A percentile compares a stretch with the other conserved stretches of the same genome.
These are phyloP conservation scores for Metschnikowia koreensis DNA, from an alignment of 805 yeast species.

Conservation along the genomic window DNA sequence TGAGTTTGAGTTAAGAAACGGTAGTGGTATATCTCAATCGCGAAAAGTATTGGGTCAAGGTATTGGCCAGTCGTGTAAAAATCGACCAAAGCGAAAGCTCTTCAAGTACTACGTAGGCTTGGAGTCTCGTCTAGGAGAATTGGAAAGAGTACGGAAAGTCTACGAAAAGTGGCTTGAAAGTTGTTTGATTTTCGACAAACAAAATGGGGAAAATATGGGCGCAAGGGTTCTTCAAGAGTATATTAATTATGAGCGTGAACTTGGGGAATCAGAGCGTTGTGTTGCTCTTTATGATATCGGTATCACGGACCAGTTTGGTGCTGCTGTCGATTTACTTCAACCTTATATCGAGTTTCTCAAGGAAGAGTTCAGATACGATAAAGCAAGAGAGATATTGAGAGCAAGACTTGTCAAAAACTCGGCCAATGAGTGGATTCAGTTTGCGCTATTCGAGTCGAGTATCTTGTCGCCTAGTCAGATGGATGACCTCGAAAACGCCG, in stretches of 20 bases:
- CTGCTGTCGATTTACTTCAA: conserved; percentile 24
- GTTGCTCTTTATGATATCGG: conserved; percentile 61
- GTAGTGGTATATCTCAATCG: conserved; percentile 43
- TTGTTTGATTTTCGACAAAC: conserved; percentile 13
- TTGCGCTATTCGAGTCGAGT: conserved; percentile 69
- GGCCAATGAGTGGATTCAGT: conserved; percentile 54
- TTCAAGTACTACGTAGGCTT: conserved; percentile 64
- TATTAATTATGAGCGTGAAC: conserved; percentile 62
- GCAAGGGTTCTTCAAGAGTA: conserved; percentile 55
- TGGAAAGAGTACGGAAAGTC: conserved; percentile 73
- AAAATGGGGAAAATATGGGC: not conserved
- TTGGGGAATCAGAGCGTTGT: conserved; percentile 72
- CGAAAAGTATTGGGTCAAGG: conserved; percentile 71
- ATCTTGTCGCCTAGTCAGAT: conserved; percentile 57
- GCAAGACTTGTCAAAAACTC: conserved; percentile 29
- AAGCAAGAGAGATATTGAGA: conserved; percentile 53
- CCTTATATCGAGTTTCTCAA: conserved; percentile 56
- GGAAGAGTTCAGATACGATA: conserved; percentile 55
- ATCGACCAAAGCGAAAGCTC: conserved; percentile 55
- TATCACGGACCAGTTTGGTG: conserved; percentile 10
- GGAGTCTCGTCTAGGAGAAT: conserved; percentile 69
- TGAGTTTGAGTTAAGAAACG: conserved; percentile 70
- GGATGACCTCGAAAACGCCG: conserved; percentile 41
- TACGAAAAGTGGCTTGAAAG: conserved; percentile 64
- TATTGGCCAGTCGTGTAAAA: conserved; percentile 49